These are phyloP conservation scores for Ammopiptanthus mongolicus DNA, from an alignment of 306 rosid species.

Conservation along the genomic window DNA sequence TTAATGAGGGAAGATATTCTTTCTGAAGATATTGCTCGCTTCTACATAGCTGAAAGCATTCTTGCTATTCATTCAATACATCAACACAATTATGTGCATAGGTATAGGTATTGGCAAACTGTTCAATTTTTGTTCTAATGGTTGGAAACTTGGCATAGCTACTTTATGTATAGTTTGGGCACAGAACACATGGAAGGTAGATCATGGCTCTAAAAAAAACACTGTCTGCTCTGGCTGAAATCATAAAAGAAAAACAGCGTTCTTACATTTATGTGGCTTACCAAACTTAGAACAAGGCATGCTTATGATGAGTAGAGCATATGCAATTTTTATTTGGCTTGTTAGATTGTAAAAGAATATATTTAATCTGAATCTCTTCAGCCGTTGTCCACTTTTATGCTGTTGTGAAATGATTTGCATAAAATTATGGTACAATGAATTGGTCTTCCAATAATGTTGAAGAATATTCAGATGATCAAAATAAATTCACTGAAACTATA, in stretches of 20 bases:
- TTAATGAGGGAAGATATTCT: conserved; percentile 96
- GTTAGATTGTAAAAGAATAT: conserved; percentile 8
- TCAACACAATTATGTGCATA: conserved; percentile 91
- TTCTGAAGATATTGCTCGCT: conserved; percentile 88
- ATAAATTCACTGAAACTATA: neutral
- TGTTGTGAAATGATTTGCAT: conserved; percentile 7
- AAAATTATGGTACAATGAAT: neutral
- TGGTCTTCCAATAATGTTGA: neutral
- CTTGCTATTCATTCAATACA: conserved; percentile 95
- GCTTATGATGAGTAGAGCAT: neutral
- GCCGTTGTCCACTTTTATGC: neutral
- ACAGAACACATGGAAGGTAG: conserved; percentile 17
- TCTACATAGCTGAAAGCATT: conserved; percentile 96
- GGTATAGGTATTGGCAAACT: conserved; percentile 42
- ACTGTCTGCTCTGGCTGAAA: neutral
- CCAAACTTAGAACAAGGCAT: neutral
- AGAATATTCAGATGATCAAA: neutral
- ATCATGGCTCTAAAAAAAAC: conserved; percentile 1
- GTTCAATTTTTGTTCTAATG: conserved; percentile 7
- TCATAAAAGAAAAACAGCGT: neutral
- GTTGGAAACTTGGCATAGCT: neutral
- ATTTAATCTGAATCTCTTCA: neutral
- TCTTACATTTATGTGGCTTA: conserved; percentile 1
- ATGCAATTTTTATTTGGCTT: conserved; percentile 15
- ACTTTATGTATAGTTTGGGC: conserved; percentile 13